Base-by-base conservation (phyloP, 805 yeast genomes). In the Lachancea lanzarotensis region DNA sequence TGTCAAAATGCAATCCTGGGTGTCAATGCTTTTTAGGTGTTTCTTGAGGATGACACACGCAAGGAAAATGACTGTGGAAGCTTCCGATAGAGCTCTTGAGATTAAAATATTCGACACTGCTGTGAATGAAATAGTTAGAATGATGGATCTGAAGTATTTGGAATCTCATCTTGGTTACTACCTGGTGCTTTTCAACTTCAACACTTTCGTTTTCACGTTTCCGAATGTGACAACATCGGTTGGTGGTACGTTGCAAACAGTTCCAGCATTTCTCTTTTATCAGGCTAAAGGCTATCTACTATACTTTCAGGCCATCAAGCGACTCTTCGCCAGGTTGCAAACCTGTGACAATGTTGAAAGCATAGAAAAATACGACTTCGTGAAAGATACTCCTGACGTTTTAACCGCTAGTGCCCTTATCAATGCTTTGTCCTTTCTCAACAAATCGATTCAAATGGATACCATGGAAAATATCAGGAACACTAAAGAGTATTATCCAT, bases 241-340 rank as follows among this genome's bases (percentile, higher is more conserved):
- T 8, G 54, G 57, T 13, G 70, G 60, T 32, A 60, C 56, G 29
- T 35, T 66, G 3, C 62, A 68, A 35, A 67, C 71, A 1, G 45
- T 69, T n/a, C 69, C 67, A 26, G 67, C 66, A 2, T 67, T 79
- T 19, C 57, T 73, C n/a, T 70, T 81, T 37, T 64, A 79, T 45
- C 81, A 80, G 53, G 56, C 65, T 35, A 76, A 74, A 8, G 80
- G 81, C 3, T 72, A 72, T 45, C 54, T 45, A 35, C 15, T 55
- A n/a, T 60, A 60, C 34, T 40, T 45, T 9, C 54, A 56, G 1
- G 45, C 58, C 7, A 35, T 57, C 11, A 50, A 45, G 26, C 32
- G 43, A 7, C 46, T 62, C 3, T 56, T 61, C 29, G 35, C 65
- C 46, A 50, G 51, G 17, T 35, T 58, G 29, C 45, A 68, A 31